These are phyloP conservation scores for Intubia oerlemansii DNA, from an alignment of 2,329 filamentous ascomycete genomes.

Conservation along the genomic window DNA sequence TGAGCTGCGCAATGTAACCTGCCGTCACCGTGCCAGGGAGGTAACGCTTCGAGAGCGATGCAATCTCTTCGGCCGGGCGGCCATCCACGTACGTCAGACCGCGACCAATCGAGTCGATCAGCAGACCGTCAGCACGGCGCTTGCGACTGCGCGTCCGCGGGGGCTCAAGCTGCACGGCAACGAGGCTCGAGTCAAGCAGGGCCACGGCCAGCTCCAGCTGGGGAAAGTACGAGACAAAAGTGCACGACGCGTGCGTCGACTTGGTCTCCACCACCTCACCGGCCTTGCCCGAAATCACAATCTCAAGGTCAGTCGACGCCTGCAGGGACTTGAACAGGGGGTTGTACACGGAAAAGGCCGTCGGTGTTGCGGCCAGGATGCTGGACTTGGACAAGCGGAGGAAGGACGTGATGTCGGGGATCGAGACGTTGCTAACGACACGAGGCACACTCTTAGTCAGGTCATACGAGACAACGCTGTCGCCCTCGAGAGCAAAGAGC, in stretches of 20 bases:
- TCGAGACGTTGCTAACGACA: slow-evolving; percentile 29
- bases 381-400: slow-evolving; percentile 44
- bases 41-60: slow-evolving; percentile 9
- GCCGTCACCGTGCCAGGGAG: slow-evolving; percentile 28
- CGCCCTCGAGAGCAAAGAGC: slow-evolving; percentile 35
- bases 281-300: slow-evolving; percentile 8
- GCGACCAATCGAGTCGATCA: slow-evolving; percentile 55
- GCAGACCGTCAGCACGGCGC: slow-evolving; percentile 34
- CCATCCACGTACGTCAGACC: slow-evolving; percentile 19
- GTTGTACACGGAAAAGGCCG: slow-evolving; percentile 42
- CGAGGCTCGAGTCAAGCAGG: slow-evolving; percentile 37
- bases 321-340: slow-evolving; percentile 44
- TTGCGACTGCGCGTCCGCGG: slow-evolving; percentile 33
- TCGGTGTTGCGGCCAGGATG: slow-evolving; percentile 36
- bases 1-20: slow-evolving; percentile 24
- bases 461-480: slow-evolving; percentile 38
- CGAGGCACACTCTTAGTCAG: slow-evolving; percentile 40
- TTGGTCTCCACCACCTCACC: slow-evolving; percentile 10
- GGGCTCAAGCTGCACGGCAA: slow-evolving; percentile 48
- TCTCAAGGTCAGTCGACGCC: slow-evolving; percentile 22
- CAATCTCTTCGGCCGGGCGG: not conserved
- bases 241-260: slow-evolving; percentile 11
- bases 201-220: slow-evolving; percentile 46
- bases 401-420: slow-evolving; percentile 36
- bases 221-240: slow-evolving; percentile 38